A percentile compares a stretch with the other conserved stretches of the same genome.
Evolutionary conservation across 805 yeast genomes (phyloP).

Genomic region (Starmerella gropengiesseri): DNA sequence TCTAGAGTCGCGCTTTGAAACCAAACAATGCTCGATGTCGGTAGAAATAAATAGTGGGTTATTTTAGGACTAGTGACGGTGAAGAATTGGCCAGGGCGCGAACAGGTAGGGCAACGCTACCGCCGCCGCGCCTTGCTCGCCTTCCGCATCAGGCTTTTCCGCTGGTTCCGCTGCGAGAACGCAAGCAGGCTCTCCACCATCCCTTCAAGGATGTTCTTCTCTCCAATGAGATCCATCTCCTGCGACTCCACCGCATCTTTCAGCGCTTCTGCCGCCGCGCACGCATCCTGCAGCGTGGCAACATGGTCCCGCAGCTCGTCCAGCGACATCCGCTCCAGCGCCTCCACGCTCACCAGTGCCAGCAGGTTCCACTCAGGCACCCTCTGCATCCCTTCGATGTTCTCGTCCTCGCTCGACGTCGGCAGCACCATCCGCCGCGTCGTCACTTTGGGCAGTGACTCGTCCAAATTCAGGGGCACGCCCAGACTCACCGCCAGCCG

Average conservation of each 20-base stretch:
- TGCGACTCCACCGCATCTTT: conserved; percentile 44
- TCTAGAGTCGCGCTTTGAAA: too few species aligned
- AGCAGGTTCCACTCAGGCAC: conserved; percentile 28
- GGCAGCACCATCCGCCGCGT: conserved; percentile 19
- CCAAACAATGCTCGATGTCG: too few species aligned
- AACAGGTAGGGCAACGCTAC: background rate
- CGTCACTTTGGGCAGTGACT: conserved; percentile 31
- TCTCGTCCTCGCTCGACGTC: conserved; percentile 8
- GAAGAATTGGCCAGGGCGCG: too few species aligned
- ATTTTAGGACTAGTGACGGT: too few species aligned
- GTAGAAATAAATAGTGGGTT: too few species aligned
- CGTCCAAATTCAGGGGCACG: conserved; percentile 62
- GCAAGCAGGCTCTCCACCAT: conserved; percentile 87
- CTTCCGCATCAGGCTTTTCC: conserved; percentile 17
- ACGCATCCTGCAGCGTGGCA: conserved; percentile 28
- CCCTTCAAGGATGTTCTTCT: conserved; percentile 67
- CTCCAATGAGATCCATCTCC: conserved; percentile 41
- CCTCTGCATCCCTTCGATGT: conserved; percentile 16
- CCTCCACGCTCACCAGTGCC: conserved; percentile 30
- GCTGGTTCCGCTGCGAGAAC: conserved; percentile 51
- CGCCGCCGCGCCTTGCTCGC: conserved; percentile 3
- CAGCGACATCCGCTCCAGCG: conserved; percentile 30
- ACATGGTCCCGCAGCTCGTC: conserved; percentile 35
- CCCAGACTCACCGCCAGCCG: conserved; percentile 55
- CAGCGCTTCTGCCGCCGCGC: conserved; percentile 33